Evolutionary conservation across 768 basidiomycete genomes (phyloP).

Genomic region (Leccinum incarnatum): DNA sequence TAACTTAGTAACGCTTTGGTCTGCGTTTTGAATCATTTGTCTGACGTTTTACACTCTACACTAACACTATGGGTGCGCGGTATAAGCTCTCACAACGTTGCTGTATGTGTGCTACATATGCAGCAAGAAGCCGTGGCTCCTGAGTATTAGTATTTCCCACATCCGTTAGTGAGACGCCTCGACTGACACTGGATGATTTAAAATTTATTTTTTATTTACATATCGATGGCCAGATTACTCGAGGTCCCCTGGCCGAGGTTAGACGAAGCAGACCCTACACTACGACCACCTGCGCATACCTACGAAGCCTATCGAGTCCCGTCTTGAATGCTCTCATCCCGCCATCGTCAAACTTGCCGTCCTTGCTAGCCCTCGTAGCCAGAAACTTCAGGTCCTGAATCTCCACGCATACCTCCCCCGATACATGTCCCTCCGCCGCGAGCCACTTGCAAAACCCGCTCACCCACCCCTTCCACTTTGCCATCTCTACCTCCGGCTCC

Average conservation of each 20-base stretch:
- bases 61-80: too few relatives aligned
- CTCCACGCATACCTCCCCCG: constrained; percentile 7
- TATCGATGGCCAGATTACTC: background rate
- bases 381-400: background rate
- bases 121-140: too few relatives aligned
- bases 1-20: too few relatives aligned
- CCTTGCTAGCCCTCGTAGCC: background rate
- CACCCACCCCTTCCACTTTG: constrained; percentile 13
- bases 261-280: background rate
- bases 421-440: constrained; percentile 14
- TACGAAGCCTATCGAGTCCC: constrained; percentile 11
- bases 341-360: background rate
- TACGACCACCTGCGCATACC: constrained; percentile 7
- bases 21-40: too few relatives aligned
- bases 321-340: constrained; percentile 1
- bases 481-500: constrained; percentile 7
- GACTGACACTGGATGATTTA: too few relatives aligned
- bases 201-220: too few relatives aligned
- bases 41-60: too few relatives aligned
- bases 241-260: background rate
- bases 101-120: too few relatives aligned
- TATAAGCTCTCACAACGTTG: too few relatives aligned
- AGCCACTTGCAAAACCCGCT: constrained; percentile 19
- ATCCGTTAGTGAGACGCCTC: too few relatives aligned
- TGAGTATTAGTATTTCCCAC: too few relatives aligned